Base-by-base conservation (phyloP, 1,284 basidiomycete genomes). In the Sporisorium scitamineum region DNA sequence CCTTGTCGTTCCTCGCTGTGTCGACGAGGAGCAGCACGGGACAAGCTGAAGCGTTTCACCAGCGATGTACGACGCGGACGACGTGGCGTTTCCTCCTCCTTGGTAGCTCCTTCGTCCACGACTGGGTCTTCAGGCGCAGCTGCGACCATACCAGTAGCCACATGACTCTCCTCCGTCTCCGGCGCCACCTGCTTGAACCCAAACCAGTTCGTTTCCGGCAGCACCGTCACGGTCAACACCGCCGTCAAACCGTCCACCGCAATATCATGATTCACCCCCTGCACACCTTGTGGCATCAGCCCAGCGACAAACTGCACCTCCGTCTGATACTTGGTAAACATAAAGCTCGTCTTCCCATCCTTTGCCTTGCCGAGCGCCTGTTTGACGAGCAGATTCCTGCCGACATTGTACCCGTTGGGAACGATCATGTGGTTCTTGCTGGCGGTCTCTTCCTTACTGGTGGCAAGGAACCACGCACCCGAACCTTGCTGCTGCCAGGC, bases 401-500 rank as follows among this genome's bases (percentile, higher is more conserved):
- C 81, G 6, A 69, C 27, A 60, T 84, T 81, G 64, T 81, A 85
- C 0, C 79, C 84, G 22, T 85, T 68, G 27, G 70, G 62, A 11
- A 70, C 32, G 37, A 82, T 71, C 45, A 58, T 76, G 54, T 84
- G 84, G 22, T 60, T 52, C 41, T 76, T 52, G 10, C 62, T 68
- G 7, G 57, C 72, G 18, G 72, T 48, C 42, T 74, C 50, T 37
- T 85, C 82, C 31, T 56, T 58, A 14, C 79, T 81, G 2, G 76
- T 80, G n/a, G 93, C 94, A 86, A 97, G 87, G 85, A 97, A 97
- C 67, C 92, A 89, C 3, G 94, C 58, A n/a, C 74, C 94, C 7
- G 88, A 86, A 0, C 91, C 92, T 39, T 76, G 70, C 51, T 80
- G 79, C 34, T 82, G 79, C 79, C 79, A 82, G 65, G 92, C 88